Evolutionary conservation across 2,329 filamentous ascomycete genomes (phyloP).

Genomic region (Coleophoma crateriformis): DNA sequence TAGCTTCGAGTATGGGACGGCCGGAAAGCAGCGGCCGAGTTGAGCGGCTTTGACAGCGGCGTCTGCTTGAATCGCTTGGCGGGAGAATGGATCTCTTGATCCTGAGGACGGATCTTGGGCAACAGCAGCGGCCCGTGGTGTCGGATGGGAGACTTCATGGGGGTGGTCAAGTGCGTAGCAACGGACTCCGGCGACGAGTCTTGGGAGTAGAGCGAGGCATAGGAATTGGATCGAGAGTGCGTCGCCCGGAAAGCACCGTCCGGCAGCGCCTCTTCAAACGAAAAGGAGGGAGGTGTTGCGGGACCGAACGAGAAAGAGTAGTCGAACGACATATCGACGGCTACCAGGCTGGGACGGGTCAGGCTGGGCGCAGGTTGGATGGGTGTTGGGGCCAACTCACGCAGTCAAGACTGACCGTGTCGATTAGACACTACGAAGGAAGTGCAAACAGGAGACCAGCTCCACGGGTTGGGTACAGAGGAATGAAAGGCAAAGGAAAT

Average conservation of each 20-base stretch:
- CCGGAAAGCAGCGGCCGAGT: slow-evolving; percentile 29
- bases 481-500: slow-evolving; percentile 20
- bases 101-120: slow-evolving; percentile 81
- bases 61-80: slow-evolving; percentile 53
- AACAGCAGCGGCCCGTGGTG: slow-evolving; percentile 76
- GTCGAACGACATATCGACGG: slow-evolving; percentile 52
- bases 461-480: slow-evolving; percentile 17
- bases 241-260: slow-evolving; percentile 43
- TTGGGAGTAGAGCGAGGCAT: slow-evolving; percentile 57
- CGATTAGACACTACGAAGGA: slow-evolving; percentile 23
- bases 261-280: slow-evolving; percentile 51
- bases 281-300: slow-evolving; percentile 43
- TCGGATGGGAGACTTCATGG: slow-evolving; percentile 65
- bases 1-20: slow-evolving; percentile 51
- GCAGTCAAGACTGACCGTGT: slow-evolving; percentile 8
- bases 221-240: slow-evolving; percentile 30
- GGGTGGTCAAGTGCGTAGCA: slow-evolving; percentile 64
- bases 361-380: slow-evolving; percentile 4
- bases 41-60: slow-evolving; percentile 12
- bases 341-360: slow-evolving; percentile 46
- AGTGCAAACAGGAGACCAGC: slow-evolving; percentile 20
- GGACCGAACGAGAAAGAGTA: slow-evolving; percentile 52
- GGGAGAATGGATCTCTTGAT: slow-evolving; percentile 65
- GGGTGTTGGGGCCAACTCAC: slow-evolving; percentile 2
- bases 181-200: slow-evolving; percentile 66